Conservation (phyloP, 2,329 filamentous ascomycete species). For the Fonsecaea nubica region DNA sequence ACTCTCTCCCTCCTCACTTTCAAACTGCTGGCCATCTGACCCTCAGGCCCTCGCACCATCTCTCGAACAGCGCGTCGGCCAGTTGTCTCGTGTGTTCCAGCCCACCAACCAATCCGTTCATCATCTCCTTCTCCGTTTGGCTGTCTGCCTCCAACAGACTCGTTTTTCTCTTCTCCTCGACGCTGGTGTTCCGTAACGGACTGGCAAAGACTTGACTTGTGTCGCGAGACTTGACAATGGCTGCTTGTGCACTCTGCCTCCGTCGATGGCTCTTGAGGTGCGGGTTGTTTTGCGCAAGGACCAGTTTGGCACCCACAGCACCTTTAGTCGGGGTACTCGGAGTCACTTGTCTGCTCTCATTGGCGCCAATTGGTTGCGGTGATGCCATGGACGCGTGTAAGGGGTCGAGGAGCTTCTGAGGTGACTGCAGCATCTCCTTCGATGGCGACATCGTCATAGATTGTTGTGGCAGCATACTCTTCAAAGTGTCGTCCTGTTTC, state of each 20-base stretch:
- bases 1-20: neutral
- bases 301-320: slow-evolving; percentile 62
- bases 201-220: slow-evolving; percentile 44
- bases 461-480: slow-evolving; percentile 47
- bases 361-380: slow-evolving; percentile 21
- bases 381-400: neutral
- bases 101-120: slow-evolving; percentile 66
- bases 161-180: slow-evolving; percentile 7
- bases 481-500: slow-evolving; percentile 54
- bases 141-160: slow-evolving; percentile 10
- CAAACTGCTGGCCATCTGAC: slow-evolving; percentile 63
- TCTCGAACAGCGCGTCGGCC: slow-evolving; percentile 85
- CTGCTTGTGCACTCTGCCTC: slow-evolving; percentile 59
- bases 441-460: neutral
- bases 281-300: slow-evolving; percentile 81
- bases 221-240: slow-evolving; percentile 41
- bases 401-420: slow-evolving; percentile 13
- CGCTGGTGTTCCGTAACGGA: slow-evolving; percentile 56
- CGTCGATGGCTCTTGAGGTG: slow-evolving; percentile 80
- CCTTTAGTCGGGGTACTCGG: slow-evolving; percentile 46
- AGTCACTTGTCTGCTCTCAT: slow-evolving; percentile 50
- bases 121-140: slow-evolving; percentile 47
- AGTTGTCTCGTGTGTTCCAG: slow-evolving; percentile 94
- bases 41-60: slow-evolving; percentile 86
- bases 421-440: slow-evolving; percentile 49